Base-by-base conservation (phyloP, 352 stramenopile species). In the Chrysophaeum taylorii region DNA sequence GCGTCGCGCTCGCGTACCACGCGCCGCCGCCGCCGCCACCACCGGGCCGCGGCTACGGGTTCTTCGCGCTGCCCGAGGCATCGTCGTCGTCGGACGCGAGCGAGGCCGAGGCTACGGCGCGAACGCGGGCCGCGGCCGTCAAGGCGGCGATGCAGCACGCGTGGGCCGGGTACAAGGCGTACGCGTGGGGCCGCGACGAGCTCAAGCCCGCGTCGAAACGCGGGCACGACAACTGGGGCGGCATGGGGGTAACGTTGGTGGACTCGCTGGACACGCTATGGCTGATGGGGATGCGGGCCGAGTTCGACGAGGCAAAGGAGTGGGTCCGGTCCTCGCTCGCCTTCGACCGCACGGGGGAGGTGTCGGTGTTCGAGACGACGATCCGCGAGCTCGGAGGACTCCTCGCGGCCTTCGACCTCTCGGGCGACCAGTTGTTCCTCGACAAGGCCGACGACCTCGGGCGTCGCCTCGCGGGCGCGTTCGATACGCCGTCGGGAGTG, bases 291-390 rank as follows among this genome's bases (percentile, higher is more conserved):
- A 75, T 92, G 76, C 75, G 90, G 68, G 87, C 94, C 21, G 92
- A 97, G 72, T 98, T 97, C 71, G 70, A 81, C 25, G 82, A 92
- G 52, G 91, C 89, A 0, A 78, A 82, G 42, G 82, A 96, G 29
- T 96, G 92, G 75, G 82, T 98, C 36, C 78, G 75, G 0, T 75
- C 82, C 23, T 73, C 86, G 38, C 37, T 66, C n/a, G 70, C 62
- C 69, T 80, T 84, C 67, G 62, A 79, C 27, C 66, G 82, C 25
- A 64, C 75, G 21, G 50, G 67, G 33, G 70, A 78, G 18, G 82
- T 99, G 14, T 97, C 89, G 27, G 82, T 97, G 27, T 99, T 99
- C 82, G 96, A 99, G 84, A 98, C 93, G 0, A 98, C 94, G 48
- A 99, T 99, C 84, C 90, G 95, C 29, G 90, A 92, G 77, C 83